phyloP scores from a whole-genome alignment of 2,329 filamentous ascomycete species.

The Madurella fahalii region DNA sequence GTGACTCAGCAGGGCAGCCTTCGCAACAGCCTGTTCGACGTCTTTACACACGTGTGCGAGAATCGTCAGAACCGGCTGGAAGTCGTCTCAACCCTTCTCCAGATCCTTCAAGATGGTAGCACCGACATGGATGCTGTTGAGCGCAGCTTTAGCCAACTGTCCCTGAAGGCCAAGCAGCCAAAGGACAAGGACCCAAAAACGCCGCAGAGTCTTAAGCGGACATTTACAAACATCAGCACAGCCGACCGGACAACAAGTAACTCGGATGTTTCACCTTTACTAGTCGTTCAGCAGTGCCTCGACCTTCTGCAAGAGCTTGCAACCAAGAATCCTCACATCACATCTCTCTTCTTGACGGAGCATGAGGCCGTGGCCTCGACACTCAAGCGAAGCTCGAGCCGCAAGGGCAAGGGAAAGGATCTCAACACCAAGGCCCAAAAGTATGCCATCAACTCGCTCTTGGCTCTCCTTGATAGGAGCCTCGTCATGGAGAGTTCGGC shows the following conservation, averaged over 20 bases:
- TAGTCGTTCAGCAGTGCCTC: constrained; percentile 94
- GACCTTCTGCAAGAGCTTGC: constrained; percentile 80
- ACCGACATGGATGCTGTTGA: constrained; percentile 90
- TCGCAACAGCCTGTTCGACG: constrained; percentile 75
- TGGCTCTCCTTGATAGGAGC: constrained; percentile 85
- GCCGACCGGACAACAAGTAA: constrained; percentile 51
- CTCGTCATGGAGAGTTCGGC: constrained; percentile 95
- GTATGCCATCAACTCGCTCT: constrained; percentile 86
- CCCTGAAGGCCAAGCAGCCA: constrained; percentile 80
- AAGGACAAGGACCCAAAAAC: constrained; percentile 69
- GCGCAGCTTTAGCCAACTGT: constrained; percentile 89
- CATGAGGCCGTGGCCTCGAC: constrained; percentile 73
- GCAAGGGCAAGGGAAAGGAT: constrained; percentile 88
- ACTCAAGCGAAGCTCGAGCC: constrained; percentile 70
- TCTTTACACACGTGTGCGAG: constrained; percentile 87
- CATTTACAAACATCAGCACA: constrained; percentile 55
- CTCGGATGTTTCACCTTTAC: constrained; percentile 85
- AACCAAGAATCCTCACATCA: constrained; percentile 78
- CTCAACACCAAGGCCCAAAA: constrained; percentile 81
- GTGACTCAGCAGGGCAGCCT: constrained; percentile 87
- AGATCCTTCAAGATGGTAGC: constrained; percentile 93
- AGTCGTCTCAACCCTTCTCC: constrained; percentile 85
- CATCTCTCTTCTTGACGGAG: constrained; percentile 89
- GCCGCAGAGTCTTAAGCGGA: constrained; percentile 74
- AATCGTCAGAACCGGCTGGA: constrained; percentile 95